Percentiles rank a stretch among this genome's conserved stretches.
These are phyloP conservation scores for Barnettozyma pratensis DNA, from an alignment of 805 yeast genomes.

Conservation along the genomic window DNA sequence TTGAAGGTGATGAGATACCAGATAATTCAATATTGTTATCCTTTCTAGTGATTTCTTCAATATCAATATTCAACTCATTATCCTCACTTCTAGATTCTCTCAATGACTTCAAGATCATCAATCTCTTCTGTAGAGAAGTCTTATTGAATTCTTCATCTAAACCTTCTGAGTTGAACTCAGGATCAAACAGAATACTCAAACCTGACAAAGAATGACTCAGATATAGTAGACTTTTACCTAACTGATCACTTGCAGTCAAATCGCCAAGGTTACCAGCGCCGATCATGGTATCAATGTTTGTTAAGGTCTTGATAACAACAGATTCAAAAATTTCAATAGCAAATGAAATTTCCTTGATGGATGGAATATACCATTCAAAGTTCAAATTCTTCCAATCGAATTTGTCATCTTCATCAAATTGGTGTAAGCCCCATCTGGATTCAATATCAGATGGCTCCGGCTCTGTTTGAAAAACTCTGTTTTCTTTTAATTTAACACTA, in stretches of 20 bases:
- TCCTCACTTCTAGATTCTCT: conserved; percentile 31
- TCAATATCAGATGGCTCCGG: conserved; percentile 31
- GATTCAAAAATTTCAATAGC: conserved; percentile 56
- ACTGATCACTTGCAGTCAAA: conserved; percentile 41
- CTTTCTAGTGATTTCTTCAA: conserved; percentile 28
- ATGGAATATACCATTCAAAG: conserved; percentile 76
- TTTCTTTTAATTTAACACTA: conserved; percentile 52
- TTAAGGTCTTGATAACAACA: conserved; percentile 40
- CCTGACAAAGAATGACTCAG: conserved; percentile 65
- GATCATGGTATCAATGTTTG: conserved; percentile 34
- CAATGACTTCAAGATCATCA: conserved; percentile 31
- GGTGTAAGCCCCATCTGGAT: conserved; percentile 72
- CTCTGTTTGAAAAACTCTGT: conserved; percentile 45
- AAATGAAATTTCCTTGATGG: conserved; percentile 45
- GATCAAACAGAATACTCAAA: conserved; percentile 65
- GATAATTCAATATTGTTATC: conserved; percentile 23
- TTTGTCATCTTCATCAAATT: conserved; percentile 45
- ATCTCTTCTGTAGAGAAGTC: conserved; percentile 21
- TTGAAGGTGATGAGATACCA: conserved; percentile 5
- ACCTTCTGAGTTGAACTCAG: conserved; percentile 42
- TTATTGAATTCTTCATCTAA: conserved; percentile 7
- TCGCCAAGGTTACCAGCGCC: conserved; percentile 17
- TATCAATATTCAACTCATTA: conserved; percentile 32
- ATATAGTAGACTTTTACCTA: conserved; percentile 51
- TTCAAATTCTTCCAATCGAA: conserved; percentile 43